phyloP scores from a whole-genome alignment of 1,284 basidiomycete species.

The Agaricales sp. region DNA sequence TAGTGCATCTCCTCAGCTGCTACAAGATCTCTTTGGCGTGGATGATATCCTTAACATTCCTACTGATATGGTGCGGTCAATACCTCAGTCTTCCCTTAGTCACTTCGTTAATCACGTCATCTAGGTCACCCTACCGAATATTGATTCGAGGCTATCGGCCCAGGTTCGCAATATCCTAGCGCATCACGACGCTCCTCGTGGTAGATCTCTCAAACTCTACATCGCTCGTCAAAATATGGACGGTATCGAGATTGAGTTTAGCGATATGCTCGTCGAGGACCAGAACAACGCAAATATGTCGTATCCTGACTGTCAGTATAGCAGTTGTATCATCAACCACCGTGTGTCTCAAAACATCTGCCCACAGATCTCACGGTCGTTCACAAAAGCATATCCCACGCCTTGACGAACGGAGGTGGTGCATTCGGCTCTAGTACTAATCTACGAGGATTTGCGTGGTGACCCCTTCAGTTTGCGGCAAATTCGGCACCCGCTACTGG shows the following conservation, averaged over 20 bases:
- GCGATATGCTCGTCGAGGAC: slow-evolving; percentile 96
- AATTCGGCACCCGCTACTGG: neutral
- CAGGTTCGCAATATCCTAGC: slow-evolving; percentile 83
- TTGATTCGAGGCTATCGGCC: slow-evolving; percentile 71
- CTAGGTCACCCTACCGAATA: slow-evolving; percentile 62
- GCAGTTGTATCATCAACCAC: neutral
- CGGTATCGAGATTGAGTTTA: slow-evolving; percentile 90
- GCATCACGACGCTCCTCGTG: slow-evolving; percentile 53
- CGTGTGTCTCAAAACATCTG: neutral
- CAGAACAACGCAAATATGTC: slow-evolving; percentile 92
- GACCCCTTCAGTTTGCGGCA: neutral
- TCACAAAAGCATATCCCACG: slow-evolving; percentile 49
- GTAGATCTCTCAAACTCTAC: slow-evolving; percentile 57
- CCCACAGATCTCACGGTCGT: slow-evolving; percentile 38
- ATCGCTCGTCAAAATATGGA: slow-evolving; percentile 92
- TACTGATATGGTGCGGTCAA: slow-evolving; percentile 51
- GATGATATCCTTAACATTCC: slow-evolving; percentile 72
- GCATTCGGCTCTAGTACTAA: neutral
- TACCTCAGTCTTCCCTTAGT: slow-evolving; percentile 4
- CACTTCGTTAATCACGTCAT: slow-evolving; percentile 6
- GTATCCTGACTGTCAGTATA: slow-evolving; percentile 70
- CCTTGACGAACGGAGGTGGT: slow-evolving; percentile 33
- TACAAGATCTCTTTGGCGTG: slow-evolving; percentile 82
- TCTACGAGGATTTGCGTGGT: neutral
- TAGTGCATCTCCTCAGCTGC: slow-evolving; percentile 71